Evolutionary conservation across 345 rosid species (phyloP).

Genomic region (Microcos paniculata): DNA sequence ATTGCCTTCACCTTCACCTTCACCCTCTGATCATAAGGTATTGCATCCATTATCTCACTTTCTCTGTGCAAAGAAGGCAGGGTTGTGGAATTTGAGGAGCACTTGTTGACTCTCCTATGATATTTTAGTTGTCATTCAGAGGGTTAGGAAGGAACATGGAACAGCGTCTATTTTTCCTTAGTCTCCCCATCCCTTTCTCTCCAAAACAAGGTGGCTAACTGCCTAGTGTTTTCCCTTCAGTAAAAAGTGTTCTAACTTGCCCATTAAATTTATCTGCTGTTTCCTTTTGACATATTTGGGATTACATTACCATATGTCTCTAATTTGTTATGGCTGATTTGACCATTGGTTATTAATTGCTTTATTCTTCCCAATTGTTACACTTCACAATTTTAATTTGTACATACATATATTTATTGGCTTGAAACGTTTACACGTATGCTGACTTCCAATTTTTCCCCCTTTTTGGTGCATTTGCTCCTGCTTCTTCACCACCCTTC

Average conservation of each 20-base stretch:
- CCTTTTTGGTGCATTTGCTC: constrained; percentile 2
- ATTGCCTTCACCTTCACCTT: constrained; percentile 38
- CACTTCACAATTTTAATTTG: background rate
- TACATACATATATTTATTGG: background rate
- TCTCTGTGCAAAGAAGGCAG: background rate
- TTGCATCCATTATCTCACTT: background rate
- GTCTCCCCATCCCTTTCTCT: background rate
- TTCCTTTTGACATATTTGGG: too few relatives aligned
- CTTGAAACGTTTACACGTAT: background rate
- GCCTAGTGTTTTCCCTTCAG: background rate
- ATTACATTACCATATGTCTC: background rate
- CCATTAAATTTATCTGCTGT: background rate
- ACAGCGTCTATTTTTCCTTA: background rate
- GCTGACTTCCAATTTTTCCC: background rate
- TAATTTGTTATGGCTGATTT: background rate
- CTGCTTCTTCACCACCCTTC: background rate
- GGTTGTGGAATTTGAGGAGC: background rate
- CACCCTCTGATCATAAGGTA: constrained; percentile 34
- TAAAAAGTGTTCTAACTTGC: background rate
- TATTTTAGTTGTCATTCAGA: background rate
- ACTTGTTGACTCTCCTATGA: background rate
- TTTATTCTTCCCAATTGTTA: background rate
- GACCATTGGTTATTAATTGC: background rate
- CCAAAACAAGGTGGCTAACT: background rate
- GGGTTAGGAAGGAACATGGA: background rate